phyloP scores from a whole-genome alignment of 2,329 filamentous ascomycete genomes.

The Stemphylium vesicarium region DNA sequence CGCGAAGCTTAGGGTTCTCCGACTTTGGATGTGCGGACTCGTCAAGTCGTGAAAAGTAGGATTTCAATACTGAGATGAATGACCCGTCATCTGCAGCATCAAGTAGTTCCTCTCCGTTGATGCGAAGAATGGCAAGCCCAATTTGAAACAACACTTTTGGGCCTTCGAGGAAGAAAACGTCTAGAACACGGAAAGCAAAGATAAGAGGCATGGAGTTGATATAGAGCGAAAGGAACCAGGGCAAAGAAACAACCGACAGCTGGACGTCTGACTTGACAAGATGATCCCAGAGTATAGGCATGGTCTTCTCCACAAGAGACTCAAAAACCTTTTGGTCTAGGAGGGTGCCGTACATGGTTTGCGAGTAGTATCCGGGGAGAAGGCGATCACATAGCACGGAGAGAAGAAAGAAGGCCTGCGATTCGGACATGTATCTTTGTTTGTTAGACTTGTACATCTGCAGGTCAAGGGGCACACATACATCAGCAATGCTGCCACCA shows the following conservation, averaged over 20 bases:
- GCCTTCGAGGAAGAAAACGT: conserved; percentile 98
- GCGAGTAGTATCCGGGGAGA: conserved; percentile 95
- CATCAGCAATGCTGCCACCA: conserved; percentile 95
- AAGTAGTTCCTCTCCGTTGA: conserved; percentile 94
- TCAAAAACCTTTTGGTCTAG: conserved; percentile 98
- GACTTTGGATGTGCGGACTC: conserved; percentile 96
- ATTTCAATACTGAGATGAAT: conserved; percentile 94
- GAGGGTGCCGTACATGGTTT: conserved; percentile 98
- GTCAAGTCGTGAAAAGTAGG: conserved; percentile 90
- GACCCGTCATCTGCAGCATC: conserved; percentile 94
- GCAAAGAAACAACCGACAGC: conserved; percentile 93
- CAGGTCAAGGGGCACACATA: conserved; percentile 49
- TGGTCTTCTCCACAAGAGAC: conserved; percentile 96
- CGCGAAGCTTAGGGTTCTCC: conserved; percentile 90
- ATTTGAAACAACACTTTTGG: conserved; percentile 98
- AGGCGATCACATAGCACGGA: conserved; percentile 91
- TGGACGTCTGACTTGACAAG: conserved; percentile 97
- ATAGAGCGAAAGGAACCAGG: conserved; percentile 97
- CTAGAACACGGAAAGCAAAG: conserved; percentile 93
- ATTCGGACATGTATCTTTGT: conserved; percentile 85
- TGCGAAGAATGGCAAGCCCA: conserved; percentile 91
- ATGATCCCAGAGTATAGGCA: conserved; percentile 98
- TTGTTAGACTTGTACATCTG: conserved; percentile 33
- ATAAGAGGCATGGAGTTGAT: conserved; percentile 99
- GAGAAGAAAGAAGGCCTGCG: conserved; percentile 93